These are phyloP conservation scores for Sequoia sempervirens DNA, from an alignment of 75 land plant species.

Conservation along the genomic window DNA sequence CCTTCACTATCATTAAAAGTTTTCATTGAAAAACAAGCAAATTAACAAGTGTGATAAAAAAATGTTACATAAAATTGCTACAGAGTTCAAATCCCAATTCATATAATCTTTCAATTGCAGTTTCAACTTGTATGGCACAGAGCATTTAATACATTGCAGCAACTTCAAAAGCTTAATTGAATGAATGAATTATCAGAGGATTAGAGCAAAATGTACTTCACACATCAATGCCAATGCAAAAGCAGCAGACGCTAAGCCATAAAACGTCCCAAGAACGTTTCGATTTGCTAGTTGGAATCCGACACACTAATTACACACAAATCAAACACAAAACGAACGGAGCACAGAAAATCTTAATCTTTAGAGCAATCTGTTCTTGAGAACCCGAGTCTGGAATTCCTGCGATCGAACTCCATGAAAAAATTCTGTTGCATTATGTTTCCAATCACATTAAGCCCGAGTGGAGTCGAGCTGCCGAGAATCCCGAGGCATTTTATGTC, in stretches of 20 bases:
- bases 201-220: neutral
- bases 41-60: too few relatives aligned
- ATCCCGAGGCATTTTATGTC: conserved; percentile 54
- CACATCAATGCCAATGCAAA: neutral
- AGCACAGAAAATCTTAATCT: neutral
- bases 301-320: neutral
- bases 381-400: conserved; percentile 44
- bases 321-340: neutral
- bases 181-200: neutral
- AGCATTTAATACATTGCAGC: neutral
- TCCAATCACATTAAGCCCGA: conserved; percentile 58
- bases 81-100: too few relatives aligned
- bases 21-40: too few relatives aligned
- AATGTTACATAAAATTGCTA: too few relatives aligned
- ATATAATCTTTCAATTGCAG: too few relatives aligned
- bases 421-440: conserved; percentile 80
- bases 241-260: too few relatives aligned
- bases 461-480: conserved; percentile 7
- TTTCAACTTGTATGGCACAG: too few relatives aligned
- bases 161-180: neutral
- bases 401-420: conserved; percentile 55
- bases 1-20: too few relatives aligned
- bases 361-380: conserved; percentile 38
- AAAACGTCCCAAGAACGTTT: neutral
- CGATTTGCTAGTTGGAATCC: neutral